A percentile compares a stretch with the other conserved stretches of the same genome.
Conservation (phyloP, 805 yeast species). For the Starmerella geochares region DNA sequence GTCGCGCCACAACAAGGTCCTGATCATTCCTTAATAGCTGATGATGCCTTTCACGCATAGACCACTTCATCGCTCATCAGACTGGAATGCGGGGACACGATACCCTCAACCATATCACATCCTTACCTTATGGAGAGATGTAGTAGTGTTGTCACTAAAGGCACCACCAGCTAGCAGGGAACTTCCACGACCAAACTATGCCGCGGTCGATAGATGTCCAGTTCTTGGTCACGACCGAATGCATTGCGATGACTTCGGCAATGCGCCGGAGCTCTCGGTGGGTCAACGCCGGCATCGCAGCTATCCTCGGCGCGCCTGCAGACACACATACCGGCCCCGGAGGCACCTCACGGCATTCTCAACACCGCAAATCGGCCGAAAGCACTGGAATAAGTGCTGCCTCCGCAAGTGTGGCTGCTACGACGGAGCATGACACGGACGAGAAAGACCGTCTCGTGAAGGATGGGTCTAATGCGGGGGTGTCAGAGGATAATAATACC, state of each 20-base stretch:
- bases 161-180: constrained; percentile 4
- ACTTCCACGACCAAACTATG: background rate
- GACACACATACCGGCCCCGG: constrained; percentile 14
- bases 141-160: background rate
- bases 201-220: constrained; percentile 19
- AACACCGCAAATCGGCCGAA: background rate
- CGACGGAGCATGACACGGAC: background rate
- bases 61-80: background rate
- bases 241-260: constrained; percentile 73
- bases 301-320: constrained; percentile 58
- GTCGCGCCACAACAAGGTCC: too few relatives aligned
- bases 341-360: background rate
- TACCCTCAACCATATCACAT: background rate
- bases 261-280: constrained; percentile 80
- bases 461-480: background rate
- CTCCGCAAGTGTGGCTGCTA: background rate
- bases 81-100: background rate
- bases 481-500: background rate
- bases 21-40: too few relatives aligned
- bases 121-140: background rate
- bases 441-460: background rate
- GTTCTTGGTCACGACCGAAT: constrained; percentile 77
- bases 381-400: background rate
- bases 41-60: too few relatives aligned
- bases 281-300: constrained; percentile 71